These are phyloP conservation scores for Geosmithia morbida DNA, from an alignment of 2,329 filamentous ascomycete species.

Conservation along the genomic window DNA sequence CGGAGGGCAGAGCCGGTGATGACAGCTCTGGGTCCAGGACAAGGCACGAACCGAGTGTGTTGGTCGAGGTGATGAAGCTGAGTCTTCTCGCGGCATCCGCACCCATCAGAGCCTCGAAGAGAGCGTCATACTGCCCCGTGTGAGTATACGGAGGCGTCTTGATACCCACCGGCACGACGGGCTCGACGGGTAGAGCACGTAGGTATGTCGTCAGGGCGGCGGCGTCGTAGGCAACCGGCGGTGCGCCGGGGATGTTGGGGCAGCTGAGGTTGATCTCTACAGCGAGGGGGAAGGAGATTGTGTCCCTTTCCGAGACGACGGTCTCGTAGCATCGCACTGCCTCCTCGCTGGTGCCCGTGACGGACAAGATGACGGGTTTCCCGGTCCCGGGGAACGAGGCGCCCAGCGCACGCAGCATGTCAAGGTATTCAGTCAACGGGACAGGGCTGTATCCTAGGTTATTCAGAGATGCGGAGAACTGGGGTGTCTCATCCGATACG, in stretches of 20 bases:
- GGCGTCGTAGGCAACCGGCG: conserved; percentile 56
- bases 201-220: conserved; percentile 40
- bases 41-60: conserved; percentile 56
- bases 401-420: conserved; percentile 34
- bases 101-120: conserved; percentile 34
- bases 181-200: conserved; percentile 19
- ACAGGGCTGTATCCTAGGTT: conserved; percentile 62
- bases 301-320: conserved; percentile 25
- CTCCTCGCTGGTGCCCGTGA: conserved; percentile 49
- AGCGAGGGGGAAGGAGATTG: conserved; percentile 35
- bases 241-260: conserved; percentile 55
- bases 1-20: conserved; percentile 23
- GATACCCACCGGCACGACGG: conserved; percentile 37
- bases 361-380: conserved; percentile 56
- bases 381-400: not conserved
- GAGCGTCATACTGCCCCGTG: conserved; percentile 43
- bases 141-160: conserved; percentile 71
- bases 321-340: conserved; percentile 38
- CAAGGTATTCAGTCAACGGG: conserved; percentile 42
- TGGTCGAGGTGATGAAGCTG: conserved; percentile 60
- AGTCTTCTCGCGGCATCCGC: conserved; percentile 17
- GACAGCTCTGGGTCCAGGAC: conserved; percentile 24
- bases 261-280: conserved; percentile 71
- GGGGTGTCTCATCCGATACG: not conserved
- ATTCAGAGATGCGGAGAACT: conserved; percentile 40